Evolutionary conservation across 2,329 filamentous ascomycete species (phyloP), one percentile per base, ranked within the genome.

Genomic region (Aureobasidium lini): DNA sequence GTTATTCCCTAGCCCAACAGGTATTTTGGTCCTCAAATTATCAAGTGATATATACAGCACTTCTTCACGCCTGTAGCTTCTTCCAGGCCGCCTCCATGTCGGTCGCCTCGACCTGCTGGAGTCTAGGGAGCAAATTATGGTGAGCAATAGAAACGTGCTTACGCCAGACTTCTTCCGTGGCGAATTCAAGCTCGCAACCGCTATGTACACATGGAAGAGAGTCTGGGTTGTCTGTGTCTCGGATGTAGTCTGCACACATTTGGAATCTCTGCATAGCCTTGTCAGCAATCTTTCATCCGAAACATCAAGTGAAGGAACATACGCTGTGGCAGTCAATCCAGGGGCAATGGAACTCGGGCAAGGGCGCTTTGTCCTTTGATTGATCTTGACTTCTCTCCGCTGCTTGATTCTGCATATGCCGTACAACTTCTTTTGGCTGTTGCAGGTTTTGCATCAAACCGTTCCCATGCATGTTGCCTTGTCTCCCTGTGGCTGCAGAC

Each of bases 101-200:
- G 11, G 31, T 11, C 9, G 39, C 43, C 3, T 11, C 40, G 3
- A 31, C 32, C 11, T 16, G 43, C 37, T 42, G 47, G 8, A 28
- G 8, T 40, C 5, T 37, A 18, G 34, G 59, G 6, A 67, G 57
- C 40, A 68, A 57, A 29, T 67, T 63, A 52, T 70, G 67, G 61
- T 70, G 67, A 13, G 64, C 60, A 11, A 28, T 49, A 6, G 63
- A 48, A 47, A 70, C 65, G 56, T 69, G 66, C 7, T 62, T 46
- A 7, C 59, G 54, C 67, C 68, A 70, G 13, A 66, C 62, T 32
- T 62, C 54, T 34, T 60, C 62, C 28, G 61, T 59, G n/a, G 43
- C 46, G 37, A 68, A 69, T 28, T 57, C 49, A n/a, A 50, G 62
- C 4, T 56, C 48, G 44, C 67, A 69, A 18, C 63, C 62, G 9